Evolutionary conservation across 116 monocot species (phyloP).

Genomic region (Zostera marina): DNA sequence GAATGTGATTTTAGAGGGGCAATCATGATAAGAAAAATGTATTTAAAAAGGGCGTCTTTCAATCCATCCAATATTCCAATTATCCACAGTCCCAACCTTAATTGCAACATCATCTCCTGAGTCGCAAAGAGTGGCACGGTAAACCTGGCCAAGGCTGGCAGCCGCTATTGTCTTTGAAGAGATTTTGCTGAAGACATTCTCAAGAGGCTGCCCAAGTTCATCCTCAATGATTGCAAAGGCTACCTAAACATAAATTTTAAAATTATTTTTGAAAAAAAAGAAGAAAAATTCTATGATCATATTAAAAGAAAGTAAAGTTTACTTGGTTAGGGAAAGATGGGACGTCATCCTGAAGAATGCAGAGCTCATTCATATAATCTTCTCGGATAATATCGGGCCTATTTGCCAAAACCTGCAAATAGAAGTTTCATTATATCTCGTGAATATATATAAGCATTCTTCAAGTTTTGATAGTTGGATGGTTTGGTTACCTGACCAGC

Average conservation of each 20-base stretch:
- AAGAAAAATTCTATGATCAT: neutral
- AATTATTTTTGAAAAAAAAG: neutral
- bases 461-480: neutral
- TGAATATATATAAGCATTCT: neutral
- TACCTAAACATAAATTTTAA: conserved; percentile 17
- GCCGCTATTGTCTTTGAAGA: conserved; percentile 86
- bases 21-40: neutral
- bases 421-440: neutral
- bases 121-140: conserved; percentile 82
- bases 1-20: too few species aligned
- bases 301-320: neutral
- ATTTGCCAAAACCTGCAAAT: conserved; percentile 69
- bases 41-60: neutral
- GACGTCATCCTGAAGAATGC: conserved; percentile 94
- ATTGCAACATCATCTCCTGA: conserved; percentile 95
- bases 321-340: conserved; percentile 90
- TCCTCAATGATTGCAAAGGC: conserved; percentile 92
- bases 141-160: conserved; percentile 92
- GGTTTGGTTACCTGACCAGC: conserved; percentile 65
- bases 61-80: conserved; percentile 1
- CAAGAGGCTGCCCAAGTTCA: conserved; percentile 83
- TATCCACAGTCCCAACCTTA: conserved; percentile 53
- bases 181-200: conserved; percentile 73
- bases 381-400: conserved; percentile 93
- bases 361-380: conserved; percentile 99